Base-by-base conservation (phyloP, 2,329 filamentous ascomycete species). In the Fusarium sp. region DNA sequence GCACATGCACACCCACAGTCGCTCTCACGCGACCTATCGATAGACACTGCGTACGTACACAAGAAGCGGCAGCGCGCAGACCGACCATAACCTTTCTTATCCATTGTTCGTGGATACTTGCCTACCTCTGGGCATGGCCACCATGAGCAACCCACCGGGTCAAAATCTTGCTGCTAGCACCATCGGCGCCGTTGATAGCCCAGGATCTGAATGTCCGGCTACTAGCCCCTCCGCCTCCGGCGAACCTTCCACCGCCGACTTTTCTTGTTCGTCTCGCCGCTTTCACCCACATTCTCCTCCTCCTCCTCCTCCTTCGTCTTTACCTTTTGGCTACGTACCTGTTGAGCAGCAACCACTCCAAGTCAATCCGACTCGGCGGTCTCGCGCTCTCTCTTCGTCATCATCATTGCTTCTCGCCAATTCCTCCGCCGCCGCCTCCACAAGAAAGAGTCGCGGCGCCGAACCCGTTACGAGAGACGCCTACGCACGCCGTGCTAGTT, bases 401-500 rank as follows among this genome's bases (percentile, higher is more conserved):
- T 53, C 67, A 15, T 73, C 71, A 13, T 72, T 71, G 54, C 67
- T 66, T 27, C 80, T 77, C 61, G 77, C 70, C 57, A 65, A 71
- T 85, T 58, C 78, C 80, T 55, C 79, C 82, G 60, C 78, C 80
- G 49, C 76, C 32, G 55, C 74, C 51, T 65, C 72, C 58, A 75
- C 74, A 65, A 82, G 82, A 58, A 89, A 89, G 73, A 80, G 81
- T 63, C 79, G 82, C 51, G 80, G 84, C 72, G 82, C 82, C 53
- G 86, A 89, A 68, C 80, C 87, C 31, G 84, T 84, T 62, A 84
- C 82, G 27, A 84, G 82, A 57, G 80, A 82, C 52, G 79, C 80
- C 61, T 80, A 84, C 72, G 80, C 83, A 61, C 85, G 86, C 54
- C 81, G 82, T 70, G 80, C 86, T 53, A 88, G 81, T 72, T 88